These are phyloP conservation scores for Begonia fuchsioides DNA, from an alignment of 306 rosid genomes.

Conservation along the genomic window DNA sequence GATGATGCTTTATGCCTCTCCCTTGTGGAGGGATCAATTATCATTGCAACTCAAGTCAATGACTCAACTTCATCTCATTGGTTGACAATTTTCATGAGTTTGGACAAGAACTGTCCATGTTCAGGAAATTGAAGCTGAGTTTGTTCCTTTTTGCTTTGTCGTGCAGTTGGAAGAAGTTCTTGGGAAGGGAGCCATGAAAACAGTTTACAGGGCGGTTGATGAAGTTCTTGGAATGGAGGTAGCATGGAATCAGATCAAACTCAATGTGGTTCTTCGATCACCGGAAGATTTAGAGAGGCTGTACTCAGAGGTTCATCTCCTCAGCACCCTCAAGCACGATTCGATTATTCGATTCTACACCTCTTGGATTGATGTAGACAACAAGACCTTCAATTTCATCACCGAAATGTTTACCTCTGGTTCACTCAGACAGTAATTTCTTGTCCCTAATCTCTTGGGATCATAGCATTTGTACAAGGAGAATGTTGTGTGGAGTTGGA, in stretches of 20 bases:
- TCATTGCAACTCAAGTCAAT: background rate
- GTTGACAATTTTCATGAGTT: background rate
- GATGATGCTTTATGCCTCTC: background rate
- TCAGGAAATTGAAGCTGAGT: background rate
- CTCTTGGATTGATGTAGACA: conserved; percentile 68
- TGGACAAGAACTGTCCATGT: background rate
- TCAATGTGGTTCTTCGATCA: conserved; percentile 47
- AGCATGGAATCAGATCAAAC: conserved; percentile 80
- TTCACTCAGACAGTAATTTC: conserved; percentile 66
- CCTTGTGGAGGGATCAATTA: background rate
- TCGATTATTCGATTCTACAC: conserved; percentile 62
- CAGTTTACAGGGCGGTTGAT: conserved; percentile 81
- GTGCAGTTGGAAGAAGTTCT: conserved; percentile 53
- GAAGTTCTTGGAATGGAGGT: conserved; percentile 74
- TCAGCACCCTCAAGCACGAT: conserved; percentile 66
- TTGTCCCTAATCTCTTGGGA: conserved; percentile 7
- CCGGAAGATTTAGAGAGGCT: conserved; percentile 77
- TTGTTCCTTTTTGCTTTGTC: background rate
- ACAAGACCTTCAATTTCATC: conserved; percentile 65
- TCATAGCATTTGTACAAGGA: background rate
- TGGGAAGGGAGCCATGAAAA: conserved; percentile 89
- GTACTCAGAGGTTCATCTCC: conserved; percentile 89
- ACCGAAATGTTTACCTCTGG: conserved; percentile 88
- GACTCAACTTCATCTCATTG: too few species aligned
- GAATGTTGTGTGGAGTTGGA: background rate